These are phyloP conservation scores for Kurtzmaniella cleridarum DNA, from an alignment of 805 yeast genomes.

Conservation along the genomic window DNA sequence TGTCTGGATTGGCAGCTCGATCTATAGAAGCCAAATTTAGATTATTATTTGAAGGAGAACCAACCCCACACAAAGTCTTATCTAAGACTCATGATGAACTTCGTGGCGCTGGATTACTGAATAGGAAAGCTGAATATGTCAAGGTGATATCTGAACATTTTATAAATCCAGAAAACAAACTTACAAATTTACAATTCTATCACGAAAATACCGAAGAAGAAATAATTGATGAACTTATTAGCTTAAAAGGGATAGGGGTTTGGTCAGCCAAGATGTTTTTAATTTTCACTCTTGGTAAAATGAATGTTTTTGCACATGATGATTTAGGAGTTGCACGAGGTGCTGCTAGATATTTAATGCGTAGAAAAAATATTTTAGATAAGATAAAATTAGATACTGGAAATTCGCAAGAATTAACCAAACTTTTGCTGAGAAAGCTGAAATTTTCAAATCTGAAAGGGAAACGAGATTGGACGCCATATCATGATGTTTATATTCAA, in stretches of 20 bases:
- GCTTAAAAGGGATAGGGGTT: constrained; percentile 66
- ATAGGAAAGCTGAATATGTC: constrained; percentile 60
- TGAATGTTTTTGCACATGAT: constrained; percentile 68
- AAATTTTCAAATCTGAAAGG: constrained; percentile 30
- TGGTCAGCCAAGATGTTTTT: constrained; percentile 93
- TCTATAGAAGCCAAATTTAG: constrained; percentile 51
- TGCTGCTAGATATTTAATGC: constrained; percentile 53
- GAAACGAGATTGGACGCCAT: constrained; percentile 61
- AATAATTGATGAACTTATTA: constrained; percentile 43
- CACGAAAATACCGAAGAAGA: constrained; percentile 34
- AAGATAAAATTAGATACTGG: constrained; percentile 33
- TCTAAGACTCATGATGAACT: constrained; percentile 41
- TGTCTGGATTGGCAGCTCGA: constrained; percentile 75
- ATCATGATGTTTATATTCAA: constrained; percentile 53
- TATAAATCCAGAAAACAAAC: constrained; percentile 28
- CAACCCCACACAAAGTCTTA: constrained; percentile 47
- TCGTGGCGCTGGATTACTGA: constrained; percentile 63
- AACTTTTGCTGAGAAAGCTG: constrained; percentile 27
- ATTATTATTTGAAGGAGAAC: constrained; percentile 30
- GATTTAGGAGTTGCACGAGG: constrained; percentile 89
- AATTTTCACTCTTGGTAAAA: constrained; percentile 58
- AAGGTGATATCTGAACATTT: constrained; percentile 51
- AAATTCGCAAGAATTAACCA: constrained; percentile 28
- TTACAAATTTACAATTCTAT: constrained; percentile 33
- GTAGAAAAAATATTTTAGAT: constrained; percentile 44